Conservation (phyloP, 106 monocot species). For the Vanilla planifolia region DNA sequence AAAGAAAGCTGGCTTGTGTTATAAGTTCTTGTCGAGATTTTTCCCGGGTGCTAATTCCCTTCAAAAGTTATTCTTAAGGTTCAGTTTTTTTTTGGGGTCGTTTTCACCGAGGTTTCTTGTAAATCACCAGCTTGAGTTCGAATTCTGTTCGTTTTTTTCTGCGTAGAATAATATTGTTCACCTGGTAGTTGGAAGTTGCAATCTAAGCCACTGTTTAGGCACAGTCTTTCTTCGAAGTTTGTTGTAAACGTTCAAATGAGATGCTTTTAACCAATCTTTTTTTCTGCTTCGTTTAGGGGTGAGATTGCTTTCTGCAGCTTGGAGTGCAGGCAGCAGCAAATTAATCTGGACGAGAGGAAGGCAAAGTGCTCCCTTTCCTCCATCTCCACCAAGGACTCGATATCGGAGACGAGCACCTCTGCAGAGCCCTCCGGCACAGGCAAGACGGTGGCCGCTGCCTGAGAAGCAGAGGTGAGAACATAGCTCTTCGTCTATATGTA, state of each 20-base stretch:
- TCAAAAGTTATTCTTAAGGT: no score
- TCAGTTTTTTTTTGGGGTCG: no score
- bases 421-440: conserved; percentile 6
- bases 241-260: no score
- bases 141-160: neutral
- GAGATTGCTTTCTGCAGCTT: conserved; percentile 60
- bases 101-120: no score
- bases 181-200: no score
- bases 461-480: neutral
- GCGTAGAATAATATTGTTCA: neutral
- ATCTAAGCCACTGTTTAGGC: neutral
- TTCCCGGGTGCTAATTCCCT: no score
- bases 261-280: neutral
- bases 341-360: conserved; percentile 38
- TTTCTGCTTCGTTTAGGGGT: conserved; percentile 29
- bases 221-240: neutral
- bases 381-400: conserved; percentile 2
- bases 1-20: no score
- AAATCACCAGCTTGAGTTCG: neutral
- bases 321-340: conserved; percentile 52
- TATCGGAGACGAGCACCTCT: neutral
- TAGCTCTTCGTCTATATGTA: neutral
- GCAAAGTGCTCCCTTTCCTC: conserved; percentile 30
- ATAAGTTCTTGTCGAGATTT: no score
- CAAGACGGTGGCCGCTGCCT: conserved; percentile 21